Percentiles rank a stretch among this genome's conserved stretches.
These are phyloP conservation scores for Kluyveromyces siamensis DNA, from an alignment of 805 yeast genomes.

Conservation along the genomic window DNA sequence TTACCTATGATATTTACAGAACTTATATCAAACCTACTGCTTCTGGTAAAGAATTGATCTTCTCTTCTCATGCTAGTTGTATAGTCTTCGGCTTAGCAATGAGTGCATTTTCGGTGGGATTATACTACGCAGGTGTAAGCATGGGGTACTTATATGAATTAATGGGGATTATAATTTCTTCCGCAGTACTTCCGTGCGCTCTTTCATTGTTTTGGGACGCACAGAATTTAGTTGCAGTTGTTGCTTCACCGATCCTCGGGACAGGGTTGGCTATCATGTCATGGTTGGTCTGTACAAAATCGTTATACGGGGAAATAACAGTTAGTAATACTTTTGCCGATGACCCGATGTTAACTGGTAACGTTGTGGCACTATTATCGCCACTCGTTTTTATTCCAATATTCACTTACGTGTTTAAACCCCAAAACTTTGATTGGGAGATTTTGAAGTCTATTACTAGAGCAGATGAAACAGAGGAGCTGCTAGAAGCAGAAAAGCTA, in stretches of 20 bases:
- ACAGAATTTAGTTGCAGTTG: conserved; percentile 63
- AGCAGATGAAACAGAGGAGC: conserved; percentile 66
- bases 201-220: conserved; percentile 54
- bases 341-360: conserved; percentile 84
- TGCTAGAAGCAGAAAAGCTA: conserved; percentile 35
- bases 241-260: conserved; percentile 70
- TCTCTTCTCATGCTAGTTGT: conserved; percentile 60
- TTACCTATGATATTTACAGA: conserved; percentile 80
- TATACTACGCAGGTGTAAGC: conserved; percentile 70
- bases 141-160: conserved; percentile 83
- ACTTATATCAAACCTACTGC: conserved; percentile 75
- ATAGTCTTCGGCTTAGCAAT: conserved; percentile 50
- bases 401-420: conserved; percentile 53
- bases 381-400: conserved; percentile 62
- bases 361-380: conserved; percentile 69
- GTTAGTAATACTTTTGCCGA: conserved; percentile 64
- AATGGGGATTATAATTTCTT: conserved; percentile 83
- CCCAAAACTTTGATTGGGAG: conserved; percentile 70
- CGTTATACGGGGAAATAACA: conserved; percentile 34
- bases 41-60: conserved; percentile 60
- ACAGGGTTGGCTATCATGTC: conserved; percentile 63
- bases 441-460: conserved; percentile 49
- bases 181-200: conserved; percentile 75
- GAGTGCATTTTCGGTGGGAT: conserved; percentile 79
- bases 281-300: conserved; percentile 48